Base-by-base conservation (phyloP, 495 filamentous ascomycete genomes). In the Paragyromitra xinjiangensis region DNA sequence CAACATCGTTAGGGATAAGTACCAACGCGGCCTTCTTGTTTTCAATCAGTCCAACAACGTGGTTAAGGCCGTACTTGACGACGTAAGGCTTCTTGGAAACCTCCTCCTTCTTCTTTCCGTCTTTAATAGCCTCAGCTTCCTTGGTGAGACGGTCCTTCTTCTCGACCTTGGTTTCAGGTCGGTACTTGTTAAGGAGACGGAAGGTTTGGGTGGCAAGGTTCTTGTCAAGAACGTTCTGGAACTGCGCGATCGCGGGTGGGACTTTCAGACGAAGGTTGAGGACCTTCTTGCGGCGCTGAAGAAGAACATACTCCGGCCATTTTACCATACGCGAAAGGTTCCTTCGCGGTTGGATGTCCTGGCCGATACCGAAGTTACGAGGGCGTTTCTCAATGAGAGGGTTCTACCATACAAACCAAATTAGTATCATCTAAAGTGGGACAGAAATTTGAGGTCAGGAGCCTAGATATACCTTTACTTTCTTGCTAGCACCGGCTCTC, bases 21-120 rank as follows among this genome's bases (percentile, higher is more conserved):
- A 99, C 96, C 80, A 99, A 88, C 69, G 92, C 90, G 74, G 96
- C 95, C 91, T 99, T 99, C 93, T 98, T 99, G 89, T 98, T 98
- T 92, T 99, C 96, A 84, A 99, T 94, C 80, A 99, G 90, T 77
- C 95, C 96, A 80, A 99, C 96, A 82, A 99, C 95, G 89, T 99
- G 96, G 90, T 99, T 99, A 82, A 99, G 91, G 87, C 96, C 96
- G 86, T 97, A 98, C 91, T 99, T 98, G 89, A 95, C 95, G 83
- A 92, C 88, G 87, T 97, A 98, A 82, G 95, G 95, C 91, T 99
- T 99, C 93, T 98, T 98, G 91, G 89, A 92, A 83, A 96, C 94
- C 84, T 98, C 95, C 89, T 98, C 96, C 92, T 98, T 98, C 91
- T 98, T 98, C 92, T 98, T 97, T 85, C 96, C 96, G 85, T 98